Evolutionary conservation across 768 basidiomycete genomes (phyloP).

Genomic region (Leccinellum albellum): DNA sequence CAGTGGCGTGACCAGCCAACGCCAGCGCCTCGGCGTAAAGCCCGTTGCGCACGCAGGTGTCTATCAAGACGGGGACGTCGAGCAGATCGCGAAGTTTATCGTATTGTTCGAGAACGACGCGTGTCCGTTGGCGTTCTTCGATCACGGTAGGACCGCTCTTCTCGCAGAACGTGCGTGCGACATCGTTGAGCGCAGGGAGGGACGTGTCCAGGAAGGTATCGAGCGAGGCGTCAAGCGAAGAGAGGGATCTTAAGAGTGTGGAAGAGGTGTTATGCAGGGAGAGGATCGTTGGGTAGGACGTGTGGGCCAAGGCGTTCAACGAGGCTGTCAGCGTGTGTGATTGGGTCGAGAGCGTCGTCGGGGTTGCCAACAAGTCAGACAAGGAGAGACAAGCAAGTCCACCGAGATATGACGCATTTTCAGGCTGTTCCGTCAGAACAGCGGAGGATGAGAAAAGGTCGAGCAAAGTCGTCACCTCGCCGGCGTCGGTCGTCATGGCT

Average conservation of each 20-base stretch:
- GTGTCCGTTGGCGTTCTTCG: slow-evolving; percentile 67
- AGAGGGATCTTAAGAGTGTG: slow-evolving; percentile 67
- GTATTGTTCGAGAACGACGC: slow-evolving; percentile 88
- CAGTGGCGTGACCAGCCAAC: slow-evolving; percentile 66
- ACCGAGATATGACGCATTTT: slow-evolving; percentile 51
- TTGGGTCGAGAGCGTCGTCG: slow-evolving; percentile 74
- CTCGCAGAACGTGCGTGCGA: slow-evolving; percentile 66
- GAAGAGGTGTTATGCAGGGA: slow-evolving; percentile 80
- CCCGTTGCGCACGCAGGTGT: slow-evolving; percentile 90
- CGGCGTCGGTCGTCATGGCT: slow-evolving; percentile 20
- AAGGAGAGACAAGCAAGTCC: slow-evolving; percentile 66
- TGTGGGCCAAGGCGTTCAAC: slow-evolving; percentile 83
- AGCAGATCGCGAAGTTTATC: slow-evolving; percentile 91
- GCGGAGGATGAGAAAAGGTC: slow-evolving; percentile 25
- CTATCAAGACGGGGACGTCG: slow-evolving; percentile 85
- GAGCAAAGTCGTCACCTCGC: slow-evolving; percentile 22
- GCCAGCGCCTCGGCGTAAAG: slow-evolving; percentile 91
- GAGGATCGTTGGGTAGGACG: slow-evolving; percentile 89
- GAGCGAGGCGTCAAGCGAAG: slow-evolving; percentile 72
- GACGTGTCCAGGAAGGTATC: slow-evolving; percentile 58
- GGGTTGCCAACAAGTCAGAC: slow-evolving; percentile 66
- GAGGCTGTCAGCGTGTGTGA: slow-evolving; percentile 85
- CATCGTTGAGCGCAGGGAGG: slow-evolving; percentile 74
- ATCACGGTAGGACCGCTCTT: slow-evolving; percentile 69
- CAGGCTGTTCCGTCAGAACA: slow-evolving; percentile 12